Evolutionary conservation across 257 asterid genomes (phyloP), one percentile per base, ranked within the genome.

Genomic region (Ophiorrhiza pumila): DNA sequence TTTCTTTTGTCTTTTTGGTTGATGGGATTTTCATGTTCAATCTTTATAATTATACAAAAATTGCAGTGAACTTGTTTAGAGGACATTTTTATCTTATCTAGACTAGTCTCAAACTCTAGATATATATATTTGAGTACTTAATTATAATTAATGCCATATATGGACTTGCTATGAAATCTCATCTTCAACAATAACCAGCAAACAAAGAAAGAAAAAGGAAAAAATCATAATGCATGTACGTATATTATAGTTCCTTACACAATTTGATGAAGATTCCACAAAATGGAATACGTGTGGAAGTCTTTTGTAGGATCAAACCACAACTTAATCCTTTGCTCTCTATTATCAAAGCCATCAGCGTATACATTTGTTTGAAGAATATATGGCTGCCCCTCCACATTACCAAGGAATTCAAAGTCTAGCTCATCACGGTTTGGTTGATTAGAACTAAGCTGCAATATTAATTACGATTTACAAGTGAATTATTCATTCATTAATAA

Each of bases 281-380:
- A 71, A 4, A 94, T 71, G 37, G 98, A 88, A 69, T 94, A 94
- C 18, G 93, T 88, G 80, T 94, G 98, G 77, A 88, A 94, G 63
- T 91, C 96, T 72, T 81, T 55, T 4, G 97, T 87, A 8, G 98
- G 98, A 85, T 94, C 97, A 82, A 94, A 94, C 98, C 98, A 91
- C 52, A 94, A 71, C 72, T 72, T 85, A 63, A 90, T 76, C 79
- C 97, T 86, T 59, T 94, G 79, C 80, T 94, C 98, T 77, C 96
- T 89, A 31, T 81, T 69, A 41, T 84, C 98, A 22, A 73, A 78
- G 18, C 98, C 98, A 80, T 94, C 83, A 2, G 78, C 86, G 76
- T 73, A 94, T 7, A 91, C 88, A 83, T 94, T 94, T 0, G 98
- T 94, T 79, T 94, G 98, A 14, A 94, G 79, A 45, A 79, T 83